Conservation (phyloP, 495 filamentous ascomycete species). For the Durotheca rogersii region DNA sequence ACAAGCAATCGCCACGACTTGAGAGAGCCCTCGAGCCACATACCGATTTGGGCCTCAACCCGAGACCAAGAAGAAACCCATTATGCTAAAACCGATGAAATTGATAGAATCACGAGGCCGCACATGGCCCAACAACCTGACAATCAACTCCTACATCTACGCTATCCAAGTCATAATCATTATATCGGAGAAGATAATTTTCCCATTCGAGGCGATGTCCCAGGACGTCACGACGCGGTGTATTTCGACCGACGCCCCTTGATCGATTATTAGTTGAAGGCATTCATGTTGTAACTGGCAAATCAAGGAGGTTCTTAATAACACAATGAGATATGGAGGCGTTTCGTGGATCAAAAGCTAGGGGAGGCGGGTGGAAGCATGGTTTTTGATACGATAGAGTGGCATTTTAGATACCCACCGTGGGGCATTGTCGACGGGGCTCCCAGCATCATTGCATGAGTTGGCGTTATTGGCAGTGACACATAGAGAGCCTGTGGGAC, state of each 20-base stretch:
- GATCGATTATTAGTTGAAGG: not conserved
- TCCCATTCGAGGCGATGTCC: slow-evolving; percentile 12
- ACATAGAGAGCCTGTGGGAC: not conserved
- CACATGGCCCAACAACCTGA: slow-evolving; percentile 13
- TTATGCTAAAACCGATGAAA: not conserved
- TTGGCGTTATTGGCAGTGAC: slow-evolving; percentile 20
- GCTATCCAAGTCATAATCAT: slow-evolving; percentile 13
- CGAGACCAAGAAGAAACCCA: slow-evolving; percentile 6
- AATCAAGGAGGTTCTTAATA: no score
- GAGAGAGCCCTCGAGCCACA: not conserved
- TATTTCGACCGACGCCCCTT: slow-evolving; percentile 20
- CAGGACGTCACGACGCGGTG: slow-evolving; percentile 17
- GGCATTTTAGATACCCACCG: slow-evolving; percentile 25
- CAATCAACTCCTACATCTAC: slow-evolving; percentile 12
- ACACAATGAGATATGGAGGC: no score
- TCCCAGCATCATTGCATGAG: slow-evolving; percentile 18
- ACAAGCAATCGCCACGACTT: not conserved
- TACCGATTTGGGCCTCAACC: not conserved
- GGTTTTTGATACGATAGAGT: slow-evolving; percentile 2
- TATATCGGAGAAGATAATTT: slow-evolving; percentile 17
- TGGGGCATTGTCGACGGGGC: not conserved
- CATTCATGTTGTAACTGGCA: not conserved
- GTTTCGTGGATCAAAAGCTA: no score
- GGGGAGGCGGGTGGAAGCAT: slow-evolving; percentile 2
- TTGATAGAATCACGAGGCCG: not conserved